These are phyloP conservation scores for Cryphonectria carpinicola DNA, from an alignment of 2,329 filamentous ascomycete genomes.

Conservation along the genomic window DNA sequence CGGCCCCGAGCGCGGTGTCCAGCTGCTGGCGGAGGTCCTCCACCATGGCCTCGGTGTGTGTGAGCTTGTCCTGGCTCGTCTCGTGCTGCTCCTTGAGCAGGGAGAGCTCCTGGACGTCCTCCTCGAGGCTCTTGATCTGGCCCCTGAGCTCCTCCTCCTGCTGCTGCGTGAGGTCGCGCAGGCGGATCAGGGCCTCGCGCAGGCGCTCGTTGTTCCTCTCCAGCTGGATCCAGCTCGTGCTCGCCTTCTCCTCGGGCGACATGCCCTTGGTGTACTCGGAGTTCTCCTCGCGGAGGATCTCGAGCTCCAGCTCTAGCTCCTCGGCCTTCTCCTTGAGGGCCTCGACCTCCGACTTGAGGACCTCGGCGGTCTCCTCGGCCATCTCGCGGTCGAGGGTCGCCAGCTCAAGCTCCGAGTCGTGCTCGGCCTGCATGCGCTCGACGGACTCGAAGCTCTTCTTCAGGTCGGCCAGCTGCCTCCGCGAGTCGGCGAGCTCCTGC, in stretches of 20 bases:
- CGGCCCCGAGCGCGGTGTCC: slow-evolving; percentile 83
- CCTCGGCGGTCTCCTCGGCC: slow-evolving; percentile 91
- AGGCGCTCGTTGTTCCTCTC: slow-evolving; percentile 88
- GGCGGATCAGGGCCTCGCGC: slow-evolving; percentile 78
- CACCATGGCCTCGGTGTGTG: slow-evolving; percentile 72
- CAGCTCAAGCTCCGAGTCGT: slow-evolving; percentile 83
- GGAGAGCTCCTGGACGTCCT: slow-evolving; percentile 71
- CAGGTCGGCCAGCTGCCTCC: slow-evolving; percentile 73
- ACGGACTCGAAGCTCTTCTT: slow-evolving; percentile 70
- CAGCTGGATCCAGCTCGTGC: slow-evolving; percentile 87
- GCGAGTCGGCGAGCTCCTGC: slow-evolving; percentile 76
- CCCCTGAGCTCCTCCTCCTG: slow-evolving; percentile 78
- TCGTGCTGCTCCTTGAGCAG: slow-evolving; percentile 71
- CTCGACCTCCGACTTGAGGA: slow-evolving; percentile 79
- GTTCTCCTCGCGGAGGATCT: slow-evolving; percentile 87
- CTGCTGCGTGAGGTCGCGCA: slow-evolving; percentile 86
- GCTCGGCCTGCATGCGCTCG: slow-evolving; percentile 77
- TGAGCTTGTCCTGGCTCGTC: slow-evolving; percentile 71
- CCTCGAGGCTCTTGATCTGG: slow-evolving; percentile 74
- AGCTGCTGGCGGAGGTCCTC: slow-evolving; percentile 90
- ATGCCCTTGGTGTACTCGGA: slow-evolving; percentile 81
- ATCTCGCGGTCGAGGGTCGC: slow-evolving; percentile 91
- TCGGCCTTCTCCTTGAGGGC: slow-evolving; percentile 75
- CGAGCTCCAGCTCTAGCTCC: slow-evolving; percentile 85
- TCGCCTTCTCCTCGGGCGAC: slow-evolving; percentile 84